Base-by-base conservation (phyloP, 306 rosid species). In the Pterocarpus macrocarpus region DNA sequence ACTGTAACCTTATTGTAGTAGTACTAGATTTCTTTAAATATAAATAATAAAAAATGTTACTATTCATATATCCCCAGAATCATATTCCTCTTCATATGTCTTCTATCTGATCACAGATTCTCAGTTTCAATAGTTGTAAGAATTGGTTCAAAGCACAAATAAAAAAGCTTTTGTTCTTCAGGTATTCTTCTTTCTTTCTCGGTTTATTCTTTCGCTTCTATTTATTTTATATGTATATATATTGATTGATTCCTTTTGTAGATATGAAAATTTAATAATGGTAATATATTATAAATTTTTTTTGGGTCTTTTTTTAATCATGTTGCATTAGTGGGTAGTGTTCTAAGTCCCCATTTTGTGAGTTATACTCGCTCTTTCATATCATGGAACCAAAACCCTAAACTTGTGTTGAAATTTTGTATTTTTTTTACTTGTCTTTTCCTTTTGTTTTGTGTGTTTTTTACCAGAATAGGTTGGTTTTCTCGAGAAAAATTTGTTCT, bases 371-470 rank as follows among this genome's bases (percentile, higher is more conserved):
- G 43, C 44, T 61, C 56, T 74, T 64, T 49, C 61, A 53, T 50
- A 61, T 64, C 14, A 13, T 47, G 78, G 30, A 74, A 73, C 66
- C 39, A 73, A 81, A 87, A 87, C 94, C 90, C 85, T 79, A 79
- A 81, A 82, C 55, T 14, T 64, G 68, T 71, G 77, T 70, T 85
- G 64, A 69, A 28, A 7, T 62, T 32, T 41, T 12, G 10, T n/a
- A 22, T 32, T 45, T 52, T 55, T 32, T 71, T 80, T 43, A 35
- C 79, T 2, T 53, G 45, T 28, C 22, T 52, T 80, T 68, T 65
- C 43, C 3, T 30, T 16, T 34, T 53, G 11, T 53, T 30, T 35
- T 67, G 59, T 79, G 52, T 34, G 57, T 64, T 69, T 53, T 45
- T 58, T 22, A 28, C 41, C 81, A 43, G 61, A 17, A 55, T 80